These are phyloP conservation scores for Rosellinia necatrix DNA, from an alignment of 2,329 filamentous ascomycete genomes.

Conservation along the genomic window DNA sequence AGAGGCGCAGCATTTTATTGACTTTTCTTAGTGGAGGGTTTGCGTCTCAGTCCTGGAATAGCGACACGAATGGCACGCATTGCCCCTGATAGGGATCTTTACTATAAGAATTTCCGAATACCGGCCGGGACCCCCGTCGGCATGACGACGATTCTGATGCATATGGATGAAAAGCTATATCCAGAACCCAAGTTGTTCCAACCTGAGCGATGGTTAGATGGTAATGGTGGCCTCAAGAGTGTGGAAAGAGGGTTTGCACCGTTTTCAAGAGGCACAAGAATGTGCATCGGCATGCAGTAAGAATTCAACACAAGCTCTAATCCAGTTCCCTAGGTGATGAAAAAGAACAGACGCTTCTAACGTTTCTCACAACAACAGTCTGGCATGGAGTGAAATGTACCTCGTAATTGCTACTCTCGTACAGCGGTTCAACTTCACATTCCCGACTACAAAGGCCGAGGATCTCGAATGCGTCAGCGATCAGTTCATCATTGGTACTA, in stretches of 20 bases:
- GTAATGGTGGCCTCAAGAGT: not conserved
- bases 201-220: constrained; percentile 39
- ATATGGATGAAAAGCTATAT: constrained; percentile 33
- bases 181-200: constrained; percentile 29
- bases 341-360: too few species aligned
- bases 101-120: constrained; percentile 34
- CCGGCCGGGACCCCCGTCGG: constrained; percentile 37
- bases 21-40: not conserved
- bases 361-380: too few species aligned
- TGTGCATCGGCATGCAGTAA: constrained; percentile 8
- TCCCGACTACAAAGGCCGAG: not conserved
- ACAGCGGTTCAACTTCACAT: not conserved
- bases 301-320: too few species aligned
- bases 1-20: too few species aligned
- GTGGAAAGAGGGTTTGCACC: not conserved
- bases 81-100: constrained; percentile 40
- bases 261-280: not conserved
- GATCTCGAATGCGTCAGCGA: constrained; percentile 5
- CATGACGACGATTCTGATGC: constrained; percentile 35
- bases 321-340: too few species aligned
- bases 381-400: constrained; percentile 5
- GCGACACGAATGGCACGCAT: constrained; percentile 37
- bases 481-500: constrained; percentile 5
- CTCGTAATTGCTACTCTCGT: not conserved
- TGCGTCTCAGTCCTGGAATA: constrained; percentile 1